Evolutionary conservation across 139 green algal genomes (phyloP).

Genomic region (Chlamydomonas asymmetrica): DNA sequence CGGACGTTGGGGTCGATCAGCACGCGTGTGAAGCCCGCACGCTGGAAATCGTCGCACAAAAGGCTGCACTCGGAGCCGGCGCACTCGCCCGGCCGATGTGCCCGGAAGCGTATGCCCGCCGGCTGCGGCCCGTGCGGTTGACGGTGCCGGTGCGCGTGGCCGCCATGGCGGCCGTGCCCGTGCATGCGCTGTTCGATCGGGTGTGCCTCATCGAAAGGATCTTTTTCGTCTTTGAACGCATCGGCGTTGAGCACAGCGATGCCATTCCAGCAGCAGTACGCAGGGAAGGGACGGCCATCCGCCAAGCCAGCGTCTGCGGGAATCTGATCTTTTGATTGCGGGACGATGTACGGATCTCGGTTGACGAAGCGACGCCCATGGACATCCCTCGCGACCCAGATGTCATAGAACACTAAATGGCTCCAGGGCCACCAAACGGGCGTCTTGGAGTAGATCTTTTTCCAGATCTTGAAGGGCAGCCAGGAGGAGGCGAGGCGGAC

Average conservation of each 20-base stretch:
- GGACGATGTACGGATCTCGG: too few relatives aligned
- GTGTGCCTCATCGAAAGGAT: not conserved
- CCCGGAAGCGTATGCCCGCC: constrained; percentile 14
- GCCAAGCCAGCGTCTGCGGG: too few relatives aligned
- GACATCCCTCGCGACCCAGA: constrained; percentile 24
- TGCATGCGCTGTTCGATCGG: not conserved
- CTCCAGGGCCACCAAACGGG: too few relatives aligned
- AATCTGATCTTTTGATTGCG: too few relatives aligned
- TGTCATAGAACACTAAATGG: constrained; percentile 29
- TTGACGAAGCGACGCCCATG: constrained; percentile 8
- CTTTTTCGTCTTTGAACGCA: constrained; percentile 42
- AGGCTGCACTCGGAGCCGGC: constrained; percentile 58
- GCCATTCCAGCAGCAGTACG: constrained; percentile 72
- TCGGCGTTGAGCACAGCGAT: constrained; percentile 47
- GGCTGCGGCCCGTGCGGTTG: not conserved
- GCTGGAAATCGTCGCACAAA: constrained; percentile 59
- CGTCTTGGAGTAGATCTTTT: not conserved
- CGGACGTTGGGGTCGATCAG: constrained; percentile 63
- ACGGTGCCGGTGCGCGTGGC: not conserved
- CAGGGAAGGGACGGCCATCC: constrained; percentile 50
- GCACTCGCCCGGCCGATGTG: constrained; percentile 37
- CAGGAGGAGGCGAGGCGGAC: not conserved
- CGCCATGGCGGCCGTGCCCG: not conserved
- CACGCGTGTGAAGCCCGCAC: constrained; percentile 45
- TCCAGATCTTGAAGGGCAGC: constrained; percentile 3